These are phyloP conservation scores for Chiua sp. DNA, from an alignment of 1,284 basidiomycete species.

Conservation along the genomic window DNA sequence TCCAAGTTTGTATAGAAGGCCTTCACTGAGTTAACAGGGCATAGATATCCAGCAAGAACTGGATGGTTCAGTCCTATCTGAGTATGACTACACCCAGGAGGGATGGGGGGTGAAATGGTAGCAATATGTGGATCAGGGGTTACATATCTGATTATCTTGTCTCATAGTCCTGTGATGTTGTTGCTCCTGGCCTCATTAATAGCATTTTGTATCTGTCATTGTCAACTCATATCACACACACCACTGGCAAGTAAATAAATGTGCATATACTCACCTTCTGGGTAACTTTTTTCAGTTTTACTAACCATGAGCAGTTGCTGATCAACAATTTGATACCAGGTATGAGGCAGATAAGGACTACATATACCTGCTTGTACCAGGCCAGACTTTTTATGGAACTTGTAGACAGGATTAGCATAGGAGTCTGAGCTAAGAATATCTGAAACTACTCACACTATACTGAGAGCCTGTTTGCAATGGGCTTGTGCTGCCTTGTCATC, in stretches of 20 bases:
- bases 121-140: neutral
- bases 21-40: neutral
- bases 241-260: slow-evolving; percentile 3
- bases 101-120: neutral
- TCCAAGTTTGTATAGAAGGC: neutral
- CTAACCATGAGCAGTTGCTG: neutral
- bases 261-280: slow-evolving; percentile 4
- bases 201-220: slow-evolving; percentile 5
- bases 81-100: neutral
- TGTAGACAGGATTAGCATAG: too few relatives aligned
- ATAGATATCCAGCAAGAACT: neutral
- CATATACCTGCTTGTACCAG: too few relatives aligned
- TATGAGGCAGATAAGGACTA: neutral
- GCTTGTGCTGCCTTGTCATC: too few relatives aligned
- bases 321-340: neutral
- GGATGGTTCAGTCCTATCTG: slow-evolving; percentile 2
- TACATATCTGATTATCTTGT: neutral
- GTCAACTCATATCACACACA: too few relatives aligned
- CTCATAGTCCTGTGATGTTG: neutral
- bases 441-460: too few relatives aligned
- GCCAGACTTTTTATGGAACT: too few relatives aligned
- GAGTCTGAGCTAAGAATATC: too few relatives aligned
- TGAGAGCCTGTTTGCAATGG: too few relatives aligned
- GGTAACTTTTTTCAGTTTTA: neutral
- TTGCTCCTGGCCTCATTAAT: slow-evolving; percentile 1